Conservation (phyloP, 2,329 filamentous ascomycete genomes). For the Didymella keratinophila region DNA sequence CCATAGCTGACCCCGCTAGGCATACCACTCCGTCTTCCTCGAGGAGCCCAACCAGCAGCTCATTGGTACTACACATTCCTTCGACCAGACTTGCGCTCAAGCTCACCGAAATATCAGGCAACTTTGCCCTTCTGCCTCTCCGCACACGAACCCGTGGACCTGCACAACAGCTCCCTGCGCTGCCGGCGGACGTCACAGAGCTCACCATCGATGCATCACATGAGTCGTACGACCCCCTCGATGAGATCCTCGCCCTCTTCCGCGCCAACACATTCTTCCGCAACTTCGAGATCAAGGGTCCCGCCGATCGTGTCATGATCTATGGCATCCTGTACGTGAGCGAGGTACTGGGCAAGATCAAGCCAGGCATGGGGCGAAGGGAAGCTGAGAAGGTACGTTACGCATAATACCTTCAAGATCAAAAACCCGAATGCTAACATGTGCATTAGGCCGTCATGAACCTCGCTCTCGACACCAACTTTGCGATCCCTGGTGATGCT, state of each 20-base stretch:
- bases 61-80: conserved; percentile 59
- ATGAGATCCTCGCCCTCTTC: conserved; percentile 92
- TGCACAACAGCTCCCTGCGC: conserved; percentile 78
- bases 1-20: conserved; percentile 61
- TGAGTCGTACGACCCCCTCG: conserved; percentile 94
- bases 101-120: conserved; percentile 62
- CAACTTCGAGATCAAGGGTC: conserved; percentile 98
- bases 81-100: background rate
- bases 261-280: conserved; percentile 98
- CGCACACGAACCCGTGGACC: conserved; percentile 96
- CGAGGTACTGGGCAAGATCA: conserved; percentile 89
- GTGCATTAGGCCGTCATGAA: conserved; percentile 77
- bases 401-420: too few species aligned
- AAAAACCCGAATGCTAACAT: too few species aligned
- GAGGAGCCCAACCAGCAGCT: conserved; percentile 75
- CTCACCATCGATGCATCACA: conserved; percentile 76
- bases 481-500: conserved; percentile 92
- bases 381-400: conserved; percentile 71
- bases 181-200: conserved; percentile 63
- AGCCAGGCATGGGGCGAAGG: conserved; percentile 71
- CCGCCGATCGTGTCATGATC: conserved; percentile 90
- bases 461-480: conserved; percentile 88
- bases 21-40: conserved; percentile 97
- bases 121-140: conserved; percentile 93
- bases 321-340: conserved; percentile 96